Percentiles rank a stretch among this genome's conserved stretches.
phyloP scores from a whole-genome alignment of 768 basidiomycete genomes.

The Pluteus cervinus region DNA sequence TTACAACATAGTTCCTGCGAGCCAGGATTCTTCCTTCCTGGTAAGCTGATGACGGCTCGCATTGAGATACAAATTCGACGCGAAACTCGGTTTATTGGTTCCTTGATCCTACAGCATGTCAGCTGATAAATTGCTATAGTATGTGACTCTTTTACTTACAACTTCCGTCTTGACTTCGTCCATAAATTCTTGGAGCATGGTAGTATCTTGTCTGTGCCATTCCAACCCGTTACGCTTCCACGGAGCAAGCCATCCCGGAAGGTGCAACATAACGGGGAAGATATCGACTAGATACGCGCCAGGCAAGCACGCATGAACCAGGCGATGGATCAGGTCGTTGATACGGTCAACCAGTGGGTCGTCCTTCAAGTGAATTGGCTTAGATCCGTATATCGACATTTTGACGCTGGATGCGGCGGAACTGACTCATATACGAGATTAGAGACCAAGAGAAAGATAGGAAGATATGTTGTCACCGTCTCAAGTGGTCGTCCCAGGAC shows the following conservation, averaged over 20 bases:
- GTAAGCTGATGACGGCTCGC: too few relatives aligned
- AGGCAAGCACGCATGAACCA: slow-evolving; percentile 1
- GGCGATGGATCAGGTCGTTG: slow-evolving; percentile 3
- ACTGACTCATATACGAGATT: slow-evolving; percentile 1
- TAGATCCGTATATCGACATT: too few relatives aligned
- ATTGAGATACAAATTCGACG: too few relatives aligned
- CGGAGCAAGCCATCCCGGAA: background rate
- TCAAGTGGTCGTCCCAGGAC: slow-evolving; percentile 3
- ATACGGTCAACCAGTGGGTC: slow-evolving; percentile 3
- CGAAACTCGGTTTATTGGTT: too few relatives aligned
- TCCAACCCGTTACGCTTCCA: background rate
- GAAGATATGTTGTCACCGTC: background rate
- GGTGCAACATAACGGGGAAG: slow-evolving; percentile 3
- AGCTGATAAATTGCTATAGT: too few relatives aligned
- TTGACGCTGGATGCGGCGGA: too few relatives aligned
- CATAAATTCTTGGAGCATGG: slow-evolving; percentile 4
- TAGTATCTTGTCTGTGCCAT: slow-evolving; percentile 1
- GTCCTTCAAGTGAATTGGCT: too few relatives aligned
- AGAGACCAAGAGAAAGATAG: background rate
- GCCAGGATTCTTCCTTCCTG: too few relatives aligned
- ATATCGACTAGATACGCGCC: slow-evolving; percentile 5
- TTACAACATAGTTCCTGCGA: too few relatives aligned
- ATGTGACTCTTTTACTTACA: too few relatives aligned
- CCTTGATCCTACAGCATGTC: too few relatives aligned
- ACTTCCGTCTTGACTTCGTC: slow-evolving; percentile 1